Percentiles rank a stretch among this genome's conserved stretches.
phyloP scores from a whole-genome alignment of 768 basidiomycete species.

The Lactarius deliciosus region DNA sequence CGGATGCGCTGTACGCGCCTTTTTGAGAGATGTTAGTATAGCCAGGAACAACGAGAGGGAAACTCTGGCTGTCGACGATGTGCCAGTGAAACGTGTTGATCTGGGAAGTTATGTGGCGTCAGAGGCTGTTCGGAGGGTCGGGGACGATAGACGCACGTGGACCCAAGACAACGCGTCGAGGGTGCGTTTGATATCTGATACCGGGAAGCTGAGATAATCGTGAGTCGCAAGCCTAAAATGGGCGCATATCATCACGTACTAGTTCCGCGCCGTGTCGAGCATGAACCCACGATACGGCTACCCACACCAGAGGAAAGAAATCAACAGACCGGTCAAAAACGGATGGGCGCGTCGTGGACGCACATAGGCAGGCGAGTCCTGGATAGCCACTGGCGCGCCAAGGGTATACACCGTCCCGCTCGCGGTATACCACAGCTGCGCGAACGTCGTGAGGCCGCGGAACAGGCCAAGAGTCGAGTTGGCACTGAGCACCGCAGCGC shows the following conservation, averaged over 20 bases:
- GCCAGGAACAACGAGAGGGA: constrained; percentile 44
- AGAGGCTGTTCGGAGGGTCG: background rate
- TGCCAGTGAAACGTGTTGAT: constrained; percentile 52
- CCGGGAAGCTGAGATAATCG: background rate
- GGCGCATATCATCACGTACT: constrained; percentile 15
- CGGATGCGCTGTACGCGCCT: constrained; percentile 44
- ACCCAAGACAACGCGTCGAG: constrained; percentile 22
- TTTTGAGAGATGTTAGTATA: constrained; percentile 41
- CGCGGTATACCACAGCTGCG: constrained; percentile 50
- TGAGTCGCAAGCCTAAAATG: background rate
- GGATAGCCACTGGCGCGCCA: constrained; percentile 42
- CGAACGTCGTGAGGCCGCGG: constrained; percentile 56
- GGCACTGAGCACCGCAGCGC: constrained; percentile 41
- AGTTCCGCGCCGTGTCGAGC: constrained; percentile 81
- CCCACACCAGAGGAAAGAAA: background rate
- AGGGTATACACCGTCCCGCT: constrained; percentile 39
- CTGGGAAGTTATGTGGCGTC: constrained; percentile 29
- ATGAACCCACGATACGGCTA: constrained; percentile 77
- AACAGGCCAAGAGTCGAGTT: constrained; percentile 52
- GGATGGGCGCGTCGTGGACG: constrained; percentile 14
- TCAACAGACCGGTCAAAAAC: background rate
- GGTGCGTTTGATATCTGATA: constrained; percentile 18
- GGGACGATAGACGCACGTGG: constrained; percentile 24
- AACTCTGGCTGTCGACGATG: constrained; percentile 51
- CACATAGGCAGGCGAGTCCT: constrained; percentile 50